These are phyloP conservation scores for Plasmopara halstedii DNA, from an alignment of 352 stramenopile genomes.

Conservation along the genomic window DNA sequence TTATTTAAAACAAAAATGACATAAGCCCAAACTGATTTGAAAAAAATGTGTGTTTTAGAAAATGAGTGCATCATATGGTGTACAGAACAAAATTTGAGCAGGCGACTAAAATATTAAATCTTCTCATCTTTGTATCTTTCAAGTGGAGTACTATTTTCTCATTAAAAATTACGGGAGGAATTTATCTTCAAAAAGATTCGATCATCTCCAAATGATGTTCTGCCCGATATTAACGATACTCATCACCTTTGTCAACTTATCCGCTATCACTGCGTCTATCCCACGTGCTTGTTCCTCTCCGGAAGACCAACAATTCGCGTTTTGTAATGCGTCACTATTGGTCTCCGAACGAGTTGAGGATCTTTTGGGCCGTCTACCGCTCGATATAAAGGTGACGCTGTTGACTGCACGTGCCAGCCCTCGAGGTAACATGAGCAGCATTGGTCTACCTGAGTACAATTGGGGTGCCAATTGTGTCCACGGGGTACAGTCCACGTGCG, in stretches of 20 bases:
- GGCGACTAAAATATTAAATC: too few species aligned
- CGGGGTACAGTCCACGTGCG: conserved; percentile 82
- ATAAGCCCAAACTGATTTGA: too few species aligned
- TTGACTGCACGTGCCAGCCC: conserved; percentile 65
- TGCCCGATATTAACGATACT: background rate
- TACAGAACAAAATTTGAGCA: too few species aligned
- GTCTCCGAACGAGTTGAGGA: conserved; percentile 62
- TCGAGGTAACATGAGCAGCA: conserved; percentile 59
- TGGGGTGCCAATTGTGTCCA: conserved; percentile 93
- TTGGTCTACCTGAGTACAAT: conserved; percentile 87
- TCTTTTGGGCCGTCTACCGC: conserved; percentile 57
- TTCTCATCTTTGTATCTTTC: too few species aligned
- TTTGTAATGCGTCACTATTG: conserved; percentile 71
- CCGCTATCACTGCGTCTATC: conserved; percentile 17
- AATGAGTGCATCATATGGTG: too few species aligned
- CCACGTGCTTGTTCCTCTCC: conserved; percentile 42
- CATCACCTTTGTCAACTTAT: background rate
- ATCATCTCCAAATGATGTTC: conserved; percentile 1
- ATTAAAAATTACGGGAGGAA: too few species aligned
- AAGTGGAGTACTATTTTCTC: too few species aligned
- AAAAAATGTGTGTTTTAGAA: too few species aligned
- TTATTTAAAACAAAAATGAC: too few species aligned
- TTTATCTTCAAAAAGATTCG: background rate
- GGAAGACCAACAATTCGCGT: conserved; percentile 34
- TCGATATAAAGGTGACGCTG: conserved; percentile 65